A percentile compares a stretch with the other conserved stretches of the same genome.
These are phyloP conservation scores for Stephanodiscus minutulus DNA, from an alignment of 108 stramenopile genomes.

Conservation along the genomic window DNA sequence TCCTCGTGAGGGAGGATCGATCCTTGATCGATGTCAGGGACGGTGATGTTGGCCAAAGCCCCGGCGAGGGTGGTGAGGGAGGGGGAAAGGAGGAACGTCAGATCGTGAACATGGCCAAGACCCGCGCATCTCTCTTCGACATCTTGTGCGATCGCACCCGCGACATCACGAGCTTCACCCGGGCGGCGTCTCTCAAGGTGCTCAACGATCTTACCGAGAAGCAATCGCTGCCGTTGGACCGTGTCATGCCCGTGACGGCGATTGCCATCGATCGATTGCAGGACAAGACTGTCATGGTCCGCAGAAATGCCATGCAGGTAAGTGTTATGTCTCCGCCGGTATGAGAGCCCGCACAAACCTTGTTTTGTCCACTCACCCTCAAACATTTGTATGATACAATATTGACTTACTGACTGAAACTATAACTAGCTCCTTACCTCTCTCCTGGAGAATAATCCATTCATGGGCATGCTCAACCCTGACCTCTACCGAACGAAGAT, in stretches of 20 bases:
- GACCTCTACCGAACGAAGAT: constrained; percentile 77
- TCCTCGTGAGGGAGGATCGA: constrained; percentile 57
- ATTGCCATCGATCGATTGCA: constrained; percentile 88
- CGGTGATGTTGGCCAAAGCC: constrained; percentile 10
- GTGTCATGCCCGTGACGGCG: constrained; percentile 72
- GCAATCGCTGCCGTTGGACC: constrained; percentile 75
- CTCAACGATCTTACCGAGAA: constrained; percentile 69
- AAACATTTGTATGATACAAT: neutral
- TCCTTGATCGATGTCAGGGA: constrained; percentile 26
- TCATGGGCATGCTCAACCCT: constrained; percentile 88
- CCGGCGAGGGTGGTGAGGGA: neutral
- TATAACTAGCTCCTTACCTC: constrained; percentile 67
- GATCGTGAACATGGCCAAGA: constrained; percentile 49
- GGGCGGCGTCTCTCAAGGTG: constrained; percentile 84
- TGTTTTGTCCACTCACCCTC: neutral
- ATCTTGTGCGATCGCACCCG: constrained; percentile 75
- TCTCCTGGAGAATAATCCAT: constrained; percentile 94
- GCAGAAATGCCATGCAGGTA: constrained; percentile 91
- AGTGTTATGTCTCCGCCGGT: constrained; percentile 16
- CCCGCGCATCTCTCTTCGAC: constrained; percentile 77
- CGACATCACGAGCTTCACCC: constrained; percentile 84
- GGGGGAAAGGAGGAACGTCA: constrained; percentile 27
- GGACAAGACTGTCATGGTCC: constrained; percentile 94
- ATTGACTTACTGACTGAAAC: neutral
- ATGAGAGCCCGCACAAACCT: neutral